A percentile compares a stretch with the other conserved stretches of the same genome.
Conservation (phyloP, 2,329 filamentous ascomycete species). For the Chrysosporium keratinophilum region DNA sequence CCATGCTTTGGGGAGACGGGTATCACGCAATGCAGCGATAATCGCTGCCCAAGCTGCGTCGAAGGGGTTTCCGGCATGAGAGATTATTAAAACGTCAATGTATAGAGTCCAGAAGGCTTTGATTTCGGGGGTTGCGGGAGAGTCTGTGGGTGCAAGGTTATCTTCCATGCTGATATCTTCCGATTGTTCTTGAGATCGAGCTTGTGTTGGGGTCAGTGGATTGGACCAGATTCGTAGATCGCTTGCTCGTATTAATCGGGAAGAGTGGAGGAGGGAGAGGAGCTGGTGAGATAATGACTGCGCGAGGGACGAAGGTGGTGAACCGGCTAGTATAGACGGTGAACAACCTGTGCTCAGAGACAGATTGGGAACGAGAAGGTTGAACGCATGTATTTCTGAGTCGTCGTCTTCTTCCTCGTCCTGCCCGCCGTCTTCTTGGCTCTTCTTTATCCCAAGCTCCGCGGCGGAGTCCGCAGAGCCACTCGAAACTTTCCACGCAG, state of each 20-base stretch:
- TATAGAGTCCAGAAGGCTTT: slow-evolving; percentile 94
- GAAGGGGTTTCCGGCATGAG: slow-evolving; percentile 81
- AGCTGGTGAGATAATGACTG: slow-evolving; percentile 77
- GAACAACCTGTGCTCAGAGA: slow-evolving; percentile 86
- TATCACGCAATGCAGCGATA: slow-evolving; percentile 68
- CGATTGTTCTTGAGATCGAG: slow-evolving; percentile 11
- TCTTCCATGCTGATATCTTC: slow-evolving; percentile 42
- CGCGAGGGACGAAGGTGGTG: slow-evolving; percentile 65
- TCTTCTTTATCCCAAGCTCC: slow-evolving; percentile 27
- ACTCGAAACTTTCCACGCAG: slow-evolving; percentile 38
- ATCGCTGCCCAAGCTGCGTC: slow-evolving; percentile 83
- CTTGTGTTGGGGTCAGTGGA: slow-evolving; percentile 31
- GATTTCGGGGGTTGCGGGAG: slow-evolving; percentile 39
- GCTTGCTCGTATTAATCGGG: slow-evolving; percentile 53
- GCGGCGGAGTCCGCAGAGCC: slow-evolving; percentile 24
- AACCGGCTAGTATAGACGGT: slow-evolving; percentile 73
- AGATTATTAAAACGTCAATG: slow-evolving; percentile 90
- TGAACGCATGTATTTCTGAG: slow-evolving; percentile 40
- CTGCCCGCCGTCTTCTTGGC: slow-evolving; percentile 28
- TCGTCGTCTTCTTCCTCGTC: slow-evolving; percentile 39
- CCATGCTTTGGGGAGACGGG: slow-evolving; percentile 63
- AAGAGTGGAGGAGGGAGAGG: slow-evolving; percentile 62
- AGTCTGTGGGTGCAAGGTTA: slow-evolving; percentile 25
- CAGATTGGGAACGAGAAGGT: slow-evolving; percentile 83
- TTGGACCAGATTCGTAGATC: slow-evolving; percentile 65